These are phyloP conservation scores for Melanomma pulvis-pyrius DNA, from an alignment of 495 filamentous ascomycete genomes.

Conservation along the genomic window DNA sequence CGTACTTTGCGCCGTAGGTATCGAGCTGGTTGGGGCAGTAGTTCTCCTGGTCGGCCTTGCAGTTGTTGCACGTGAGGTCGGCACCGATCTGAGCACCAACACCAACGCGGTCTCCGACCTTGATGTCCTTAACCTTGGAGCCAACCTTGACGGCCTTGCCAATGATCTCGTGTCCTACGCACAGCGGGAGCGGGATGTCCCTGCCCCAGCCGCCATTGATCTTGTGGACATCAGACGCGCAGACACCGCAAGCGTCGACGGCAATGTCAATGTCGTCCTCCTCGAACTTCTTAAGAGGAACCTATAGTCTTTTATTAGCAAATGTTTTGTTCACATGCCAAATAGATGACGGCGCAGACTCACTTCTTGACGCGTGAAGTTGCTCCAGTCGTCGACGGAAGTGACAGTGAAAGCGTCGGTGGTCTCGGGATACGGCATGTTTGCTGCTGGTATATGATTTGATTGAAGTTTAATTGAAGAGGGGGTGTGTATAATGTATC, in stretches of 20 bases:
- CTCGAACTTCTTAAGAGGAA: constrained; percentile 77
- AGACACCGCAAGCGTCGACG: constrained; percentile 76
- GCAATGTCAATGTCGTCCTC: constrained; percentile 74
- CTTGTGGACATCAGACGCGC: constrained; percentile 78
- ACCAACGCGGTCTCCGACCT: constrained; percentile 76
- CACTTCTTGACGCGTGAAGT: constrained; percentile 69
- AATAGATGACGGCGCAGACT: constrained; percentile 24
- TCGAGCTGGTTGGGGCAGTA: constrained; percentile 72
- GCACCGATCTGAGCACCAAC: constrained; percentile 77
- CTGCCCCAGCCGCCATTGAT: constrained; percentile 78
- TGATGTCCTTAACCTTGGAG: constrained; percentile 63
- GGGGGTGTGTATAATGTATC: neutral
- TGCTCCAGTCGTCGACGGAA: constrained; percentile 59
- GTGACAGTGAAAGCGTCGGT: constrained; percentile 75
- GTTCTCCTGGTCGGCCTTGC: constrained; percentile 74
- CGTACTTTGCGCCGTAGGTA: constrained; percentile 69
- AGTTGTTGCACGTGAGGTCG: constrained; percentile 69
- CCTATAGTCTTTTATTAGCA: constrained; percentile 49
- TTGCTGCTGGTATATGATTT: constrained; percentile 24
- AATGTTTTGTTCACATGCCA: neutral
- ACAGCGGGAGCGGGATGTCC: constrained; percentile 64
- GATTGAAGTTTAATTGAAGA: constrained; percentile 1
- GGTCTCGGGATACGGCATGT: constrained; percentile 77
- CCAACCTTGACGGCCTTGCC: constrained; percentile 74
- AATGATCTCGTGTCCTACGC: constrained; percentile 76